Percentiles rank a stretch among this genome's conserved stretches.
These are phyloP conservation scores for Biscogniauxia mediterranea DNA, from an alignment of 2,329 filamentous ascomycete species.

Conservation along the genomic window DNA sequence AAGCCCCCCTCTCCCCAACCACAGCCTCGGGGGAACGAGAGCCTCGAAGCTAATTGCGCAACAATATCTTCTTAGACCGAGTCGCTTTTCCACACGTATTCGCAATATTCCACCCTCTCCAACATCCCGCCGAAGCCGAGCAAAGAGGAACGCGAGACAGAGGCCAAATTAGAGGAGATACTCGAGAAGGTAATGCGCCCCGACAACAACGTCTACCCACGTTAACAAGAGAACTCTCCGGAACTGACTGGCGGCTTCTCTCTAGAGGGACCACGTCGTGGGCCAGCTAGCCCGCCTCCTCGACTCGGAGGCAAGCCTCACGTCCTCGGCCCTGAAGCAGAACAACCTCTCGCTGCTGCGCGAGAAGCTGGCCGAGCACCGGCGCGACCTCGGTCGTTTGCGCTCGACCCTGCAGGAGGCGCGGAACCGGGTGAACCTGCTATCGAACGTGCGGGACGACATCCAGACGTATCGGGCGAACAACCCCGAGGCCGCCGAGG, in stretches of 20 bases:
- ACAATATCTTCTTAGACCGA: slow-evolving; percentile 63
- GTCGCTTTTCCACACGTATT: slow-evolving; percentile 78
- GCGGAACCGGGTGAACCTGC: slow-evolving; percentile 83
- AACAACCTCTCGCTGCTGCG: slow-evolving; percentile 91
- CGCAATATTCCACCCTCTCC: slow-evolving; percentile 80
- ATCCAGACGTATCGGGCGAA: slow-evolving; percentile 83
- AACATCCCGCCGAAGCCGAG: slow-evolving; percentile 80
- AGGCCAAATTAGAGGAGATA: slow-evolving; percentile 79
- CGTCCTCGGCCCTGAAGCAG: slow-evolving; percentile 91
- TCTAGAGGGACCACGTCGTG: slow-evolving; percentile 77
- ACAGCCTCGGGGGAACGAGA: neutral
- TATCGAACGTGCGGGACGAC: slow-evolving; percentile 86
- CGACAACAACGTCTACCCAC: neutral
- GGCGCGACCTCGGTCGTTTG: slow-evolving; percentile 75
- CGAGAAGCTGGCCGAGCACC: slow-evolving; percentile 85
- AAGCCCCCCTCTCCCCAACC: neutral
- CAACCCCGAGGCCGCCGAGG: slow-evolving; percentile 80
- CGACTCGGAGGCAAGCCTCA: slow-evolving; percentile 85
- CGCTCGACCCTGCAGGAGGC: slow-evolving; percentile 71
- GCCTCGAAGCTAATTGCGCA: neutral
- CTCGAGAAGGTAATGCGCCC: slow-evolving; percentile 66
- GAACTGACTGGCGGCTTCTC: slow-evolving; percentile 11
- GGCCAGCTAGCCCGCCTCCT: slow-evolving; percentile 82
- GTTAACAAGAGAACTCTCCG: slow-evolving; percentile 7
- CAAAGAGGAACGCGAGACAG: slow-evolving; percentile 77